Evolutionary conservation across 306 rosid genomes (phyloP).

Genomic region (Vicia sativa): DNA sequence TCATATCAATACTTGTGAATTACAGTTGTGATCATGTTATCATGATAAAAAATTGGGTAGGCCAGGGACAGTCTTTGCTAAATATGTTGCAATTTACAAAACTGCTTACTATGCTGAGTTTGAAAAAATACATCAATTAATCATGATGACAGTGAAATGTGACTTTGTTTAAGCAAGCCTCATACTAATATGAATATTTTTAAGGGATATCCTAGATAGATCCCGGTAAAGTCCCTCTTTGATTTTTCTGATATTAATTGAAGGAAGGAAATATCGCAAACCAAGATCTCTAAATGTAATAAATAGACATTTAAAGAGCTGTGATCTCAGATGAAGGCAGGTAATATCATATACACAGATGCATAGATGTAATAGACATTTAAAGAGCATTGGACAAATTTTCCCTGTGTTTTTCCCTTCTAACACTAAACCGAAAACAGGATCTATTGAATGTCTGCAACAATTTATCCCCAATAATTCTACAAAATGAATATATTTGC

Average conservation of each 20-base stretch:
- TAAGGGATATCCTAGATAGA: constrained; percentile 16
- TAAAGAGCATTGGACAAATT: neutral
- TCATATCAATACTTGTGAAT: constrained; percentile 14
- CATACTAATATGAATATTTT: constrained; percentile 2
- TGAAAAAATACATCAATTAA: constrained; percentile 4
- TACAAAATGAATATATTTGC: constrained; percentile 20
- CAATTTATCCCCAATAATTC: constrained; percentile 17
- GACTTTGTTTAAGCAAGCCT: constrained; percentile 11
- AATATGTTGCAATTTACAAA: neutral
- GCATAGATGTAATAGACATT: constrained; percentile 1
- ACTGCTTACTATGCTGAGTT: neutral
- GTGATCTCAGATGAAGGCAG: constrained; percentile 12
- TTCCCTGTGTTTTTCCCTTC: constrained; percentile 24
- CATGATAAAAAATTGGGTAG: constrained; percentile 21
- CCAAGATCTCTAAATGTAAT: neutral
- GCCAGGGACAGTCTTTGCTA: constrained; percentile 3
- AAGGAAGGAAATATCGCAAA: neutral
- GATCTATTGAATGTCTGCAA: constrained; percentile 7
- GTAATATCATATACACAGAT: neutral
- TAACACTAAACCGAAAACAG: constrained; percentile 22
- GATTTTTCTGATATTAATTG: constrained; percentile 14
- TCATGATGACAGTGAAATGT: constrained; percentile 10
- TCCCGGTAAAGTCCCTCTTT: constrained; percentile 1
- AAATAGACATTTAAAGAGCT: neutral
- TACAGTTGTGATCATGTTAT: neutral